Evolutionary conservation across 805 yeast genomes (phyloP), one percentile per base, ranked within the genome.

Genomic region (Wickerhamomyces queroliae): DNA sequence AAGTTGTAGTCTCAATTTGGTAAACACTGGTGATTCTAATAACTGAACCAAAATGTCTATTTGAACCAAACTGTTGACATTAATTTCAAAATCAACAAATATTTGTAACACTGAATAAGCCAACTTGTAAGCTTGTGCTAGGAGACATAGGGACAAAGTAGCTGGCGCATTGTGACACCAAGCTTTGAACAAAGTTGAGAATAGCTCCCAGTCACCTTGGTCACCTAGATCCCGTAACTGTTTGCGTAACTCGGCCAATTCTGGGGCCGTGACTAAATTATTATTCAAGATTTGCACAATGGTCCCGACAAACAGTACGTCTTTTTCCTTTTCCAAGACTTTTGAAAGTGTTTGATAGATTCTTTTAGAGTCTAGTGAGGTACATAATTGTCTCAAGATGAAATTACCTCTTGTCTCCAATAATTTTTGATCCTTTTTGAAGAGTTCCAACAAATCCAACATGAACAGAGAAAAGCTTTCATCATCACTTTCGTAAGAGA

Each of bases 111-210:
- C 83, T n/a, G 79, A 67, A 56, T 79, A 91, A 0, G 96, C 93
- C 44, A 90, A 70, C 54, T 88, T 93, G 58, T 93, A 91, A 40
- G 87, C 85, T 40, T 90, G 90, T 0, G 97, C 84, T 12, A 91
- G 66, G 28, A 93, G 66, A 51, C 97, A 89, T 17, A 93, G 69
- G 2, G 95, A 80, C 31, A 93, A 65, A 0, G 90, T 85, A 5
- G 97, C 90, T 2, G 95, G 89, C 0, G 96, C 80, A 56, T 88
- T 91, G 44, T 83, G 82, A 48, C 95, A 80, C 99, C 99, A 93
- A 42, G 95, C 80, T 53, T 78, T 80, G 63, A 91, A 93, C 40
- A 93, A 66, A 1, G 81, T 67, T 21, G 83, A 72, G 57, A 93
- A 93, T 30, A 90, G 67, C 18, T 69, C 60, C 68, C 81, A 77